Evolutionary conservation across 148 eudicot genomes (phyloP), one percentile per base, ranked within the genome.

Genomic region (Persicaria tinctoria): DNA sequence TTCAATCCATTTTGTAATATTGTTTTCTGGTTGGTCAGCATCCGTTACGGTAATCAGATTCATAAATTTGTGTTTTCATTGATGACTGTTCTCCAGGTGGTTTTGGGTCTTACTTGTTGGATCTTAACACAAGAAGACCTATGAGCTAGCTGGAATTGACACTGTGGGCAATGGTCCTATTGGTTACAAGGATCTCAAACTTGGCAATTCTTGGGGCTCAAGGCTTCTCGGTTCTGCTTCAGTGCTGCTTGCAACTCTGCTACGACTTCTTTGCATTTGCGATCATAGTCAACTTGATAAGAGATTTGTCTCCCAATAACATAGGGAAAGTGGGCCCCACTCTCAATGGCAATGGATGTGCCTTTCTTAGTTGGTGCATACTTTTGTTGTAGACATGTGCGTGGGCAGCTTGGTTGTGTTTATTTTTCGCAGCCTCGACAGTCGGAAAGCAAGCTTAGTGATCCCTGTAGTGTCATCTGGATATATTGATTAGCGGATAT

Each of bases 301-400:
- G 96, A 53, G 97, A 92, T 41, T 41, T 77, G 8, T 60, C 75
- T 4, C 90, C 92, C 0, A 63, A 78, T 64, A 84, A 70, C n/a
- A 41, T 89, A 2, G 91, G 90, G 6, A 85, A 77, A n/a, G 75
- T 89, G 85, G 87, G 57, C 86, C 9, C 98, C 97, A 0, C 87
- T 90, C 23, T 97, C 97, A 4, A 94, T 92, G 93, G 97, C 88
- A 0, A 92, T 94, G 97, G 97, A 96, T 4, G 96, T 94, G 76
- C 98, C 98, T 8, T 94, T 94, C 75, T 83, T 91, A 0, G 93
- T 90, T 20, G 97, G 98, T 46, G 98, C 90, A 6, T 83, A 82
- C 73, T 90, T 94, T 82, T n/a, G 96, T 96, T 2, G 89, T 94
- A 13, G 93, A 90, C 68, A 92, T 92, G 98, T 91, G 96, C 17